Base-by-base conservation (phyloP, 257 asterid genomes). In the Solanum infundibuliforme region DNA sequence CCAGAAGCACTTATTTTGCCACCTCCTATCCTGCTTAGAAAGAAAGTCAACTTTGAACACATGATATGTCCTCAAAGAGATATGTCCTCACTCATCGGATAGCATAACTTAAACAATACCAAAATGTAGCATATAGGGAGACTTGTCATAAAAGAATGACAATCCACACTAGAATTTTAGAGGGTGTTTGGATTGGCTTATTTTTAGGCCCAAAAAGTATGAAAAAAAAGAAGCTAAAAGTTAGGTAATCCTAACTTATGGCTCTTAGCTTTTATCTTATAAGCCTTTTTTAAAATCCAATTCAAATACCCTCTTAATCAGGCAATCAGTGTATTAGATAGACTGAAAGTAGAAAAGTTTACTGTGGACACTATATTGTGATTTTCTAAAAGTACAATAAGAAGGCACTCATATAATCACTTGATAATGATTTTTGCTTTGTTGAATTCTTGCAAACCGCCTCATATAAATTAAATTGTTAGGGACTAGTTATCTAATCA, bases 1-100 rank as follows among this genome's bases (percentile, higher is more conserved):
- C 99, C 99, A 85, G 90, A 93, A 89, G 99, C 99, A 94, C 96
- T 89, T 87, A 94, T 89, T 88, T 85, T 90, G 86, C 97, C 96
- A 87, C 93, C 94, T 91, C 99, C 99, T 55, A 88, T 92, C 98
- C 99, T 96, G 99, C 91, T 86, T 88, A 62, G 88, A 89, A 92
- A 58, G 73, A 86, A 86, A 31, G 75, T 86, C 68, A 86, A 29
- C 39, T 81, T 46, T 81, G 66, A 29, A 16, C n/a, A 79, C 25
- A 79, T 55, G 65, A 77, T 77, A 21, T 35, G 38, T 25, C 84
- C 41, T 81, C 60, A 81, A 43, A 81, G 32, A 8, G 29, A 48
- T 32, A 46, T 46, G 85, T 81, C 68, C 55, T 76, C 84, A 43
- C 84, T 81, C 85, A 46, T 81, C 27, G 21, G 68, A 81, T 46